Evolutionary conservation across 2,329 filamentous ascomycete genomes (phyloP).

Genomic region (Cyphellophora europaea): DNA sequence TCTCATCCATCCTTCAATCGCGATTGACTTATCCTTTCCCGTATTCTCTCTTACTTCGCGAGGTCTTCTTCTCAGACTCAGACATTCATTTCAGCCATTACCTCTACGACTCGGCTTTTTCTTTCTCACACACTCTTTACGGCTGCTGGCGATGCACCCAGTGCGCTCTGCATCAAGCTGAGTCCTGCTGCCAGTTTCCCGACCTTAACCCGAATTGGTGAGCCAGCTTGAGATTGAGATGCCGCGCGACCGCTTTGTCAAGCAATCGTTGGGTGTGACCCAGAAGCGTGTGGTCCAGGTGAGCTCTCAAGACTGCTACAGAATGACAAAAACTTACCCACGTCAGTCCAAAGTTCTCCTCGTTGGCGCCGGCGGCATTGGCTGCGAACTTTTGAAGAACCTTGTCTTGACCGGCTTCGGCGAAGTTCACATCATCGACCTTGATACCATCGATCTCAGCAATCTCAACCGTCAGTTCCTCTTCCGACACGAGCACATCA

Average conservation of each 20-base stretch:
- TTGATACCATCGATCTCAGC: slow-evolving; percentile 96
- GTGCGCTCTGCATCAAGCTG: too few species aligned
- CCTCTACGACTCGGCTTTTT: too few species aligned
- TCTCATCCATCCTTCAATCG: too few species aligned
- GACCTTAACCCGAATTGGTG: too few species aligned
- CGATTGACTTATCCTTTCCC: too few species aligned
- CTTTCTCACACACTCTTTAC: too few species aligned
- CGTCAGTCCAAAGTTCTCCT: slow-evolving; percentile 73
- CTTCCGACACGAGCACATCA: slow-evolving; percentile 94
- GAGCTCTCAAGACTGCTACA: slow-evolving; percentile 19
- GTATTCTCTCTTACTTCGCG: too few species aligned
- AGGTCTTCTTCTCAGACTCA: too few species aligned
- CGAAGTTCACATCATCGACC: slow-evolving; percentile 88
- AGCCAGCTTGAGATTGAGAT: too few species aligned
- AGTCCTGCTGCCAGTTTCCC: too few species aligned
- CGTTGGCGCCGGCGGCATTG: slow-evolving; percentile 93
- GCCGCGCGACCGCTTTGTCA: slow-evolving; percentile 38
- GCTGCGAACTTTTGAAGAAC: slow-evolving; percentile 95
- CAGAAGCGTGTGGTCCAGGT: slow-evolving; percentile 63
- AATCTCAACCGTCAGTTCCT: slow-evolving; percentile 97
- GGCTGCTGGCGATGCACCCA: too few species aligned
- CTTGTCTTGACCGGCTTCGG: slow-evolving; percentile 86
- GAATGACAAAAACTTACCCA: neutral
- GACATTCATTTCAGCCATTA: too few species aligned
- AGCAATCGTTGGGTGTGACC: slow-evolving; percentile 60